Percentiles rank a stretch among this genome's conserved stretches.
These are phyloP conservation scores for Arthroderma uncinatum DNA, from an alignment of 2,329 filamentous ascomycete genomes.

Conservation along the genomic window DNA sequence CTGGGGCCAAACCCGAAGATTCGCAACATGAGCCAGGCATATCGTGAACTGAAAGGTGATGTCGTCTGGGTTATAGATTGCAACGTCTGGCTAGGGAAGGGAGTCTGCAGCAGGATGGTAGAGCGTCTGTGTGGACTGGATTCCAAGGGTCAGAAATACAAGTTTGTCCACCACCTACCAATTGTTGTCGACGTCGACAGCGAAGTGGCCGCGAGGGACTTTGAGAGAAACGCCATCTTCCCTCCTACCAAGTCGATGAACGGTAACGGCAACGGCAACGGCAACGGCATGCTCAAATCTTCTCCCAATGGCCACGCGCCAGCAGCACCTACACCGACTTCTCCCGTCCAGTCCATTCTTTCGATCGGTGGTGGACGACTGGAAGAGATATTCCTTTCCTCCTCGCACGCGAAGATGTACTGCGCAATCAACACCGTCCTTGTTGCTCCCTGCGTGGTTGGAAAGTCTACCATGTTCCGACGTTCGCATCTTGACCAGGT, in stretches of 20 bases:
- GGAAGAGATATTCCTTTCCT: constrained; percentile 91
- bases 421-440: constrained; percentile 89
- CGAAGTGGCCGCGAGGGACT: constrained; percentile 16
- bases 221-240: constrained; percentile 17
- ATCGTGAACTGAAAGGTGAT: constrained; percentile 75
- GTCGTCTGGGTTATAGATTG: constrained; percentile 93
- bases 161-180: constrained; percentile 91
- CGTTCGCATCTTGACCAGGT: constrained; percentile 75
- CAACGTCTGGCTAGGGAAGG: constrained; percentile 81
- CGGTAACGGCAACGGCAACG: not conserved
- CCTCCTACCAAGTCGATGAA: not conserved
- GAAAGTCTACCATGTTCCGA: constrained; percentile 98
- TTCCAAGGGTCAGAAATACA: constrained; percentile 48
- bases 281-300: not conserved
- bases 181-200: constrained; percentile 63
- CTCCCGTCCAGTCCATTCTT: constrained; percentile 15
- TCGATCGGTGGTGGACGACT: constrained; percentile 62
- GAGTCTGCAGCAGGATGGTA: constrained; percentile 77
- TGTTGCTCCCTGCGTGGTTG: constrained; percentile 83
- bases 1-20: constrained; percentile 98
- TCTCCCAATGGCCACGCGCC: not conserved
- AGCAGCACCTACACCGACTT: not conserved
- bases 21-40: constrained; percentile 86
- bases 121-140: constrained; percentile 66
- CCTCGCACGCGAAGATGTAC: constrained; percentile 94